Evolutionary conservation across 495 filamentous ascomycete genomes (phyloP).

Genomic region (Trichoderma orchidacearum): DNA sequence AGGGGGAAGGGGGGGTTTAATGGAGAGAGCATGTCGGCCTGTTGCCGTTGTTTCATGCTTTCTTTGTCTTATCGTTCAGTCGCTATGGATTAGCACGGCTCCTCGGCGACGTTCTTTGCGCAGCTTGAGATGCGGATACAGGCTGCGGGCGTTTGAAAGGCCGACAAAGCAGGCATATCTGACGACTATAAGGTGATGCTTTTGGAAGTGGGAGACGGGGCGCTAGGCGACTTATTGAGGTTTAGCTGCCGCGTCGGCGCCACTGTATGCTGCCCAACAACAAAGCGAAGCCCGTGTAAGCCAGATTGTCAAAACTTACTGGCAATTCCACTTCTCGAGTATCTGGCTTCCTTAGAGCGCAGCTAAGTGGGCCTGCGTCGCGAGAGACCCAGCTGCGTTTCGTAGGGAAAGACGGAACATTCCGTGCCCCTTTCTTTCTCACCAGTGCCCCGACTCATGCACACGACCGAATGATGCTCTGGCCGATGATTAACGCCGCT

Average conservation of each 20-base stretch:
- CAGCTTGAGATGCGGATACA: no score
- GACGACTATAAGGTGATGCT: neutral
- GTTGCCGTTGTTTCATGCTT: no score
- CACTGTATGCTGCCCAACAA: neutral
- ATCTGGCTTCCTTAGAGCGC: neutral
- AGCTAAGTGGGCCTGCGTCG: neutral
- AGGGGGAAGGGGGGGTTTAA: no score
- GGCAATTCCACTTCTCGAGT: neutral
- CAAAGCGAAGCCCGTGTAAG: neutral
- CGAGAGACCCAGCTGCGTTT: neutral
- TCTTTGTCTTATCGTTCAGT: no score
- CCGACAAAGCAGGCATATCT: no score
- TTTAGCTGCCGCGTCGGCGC: neutral
- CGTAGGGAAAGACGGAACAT: neutral
- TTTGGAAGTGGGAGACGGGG: neutral
- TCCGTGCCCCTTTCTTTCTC: neutral
- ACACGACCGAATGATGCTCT: neutral
- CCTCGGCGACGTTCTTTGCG: no score
- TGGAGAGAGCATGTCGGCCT: no score
- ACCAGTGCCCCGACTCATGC: neutral
- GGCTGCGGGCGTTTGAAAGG: no score
- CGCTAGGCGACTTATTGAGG: neutral
- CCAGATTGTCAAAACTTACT: neutral
- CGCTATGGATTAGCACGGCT: no score
- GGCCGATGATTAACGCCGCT: neutral